Percentiles rank a stretch among this genome's conserved stretches.
phyloP scores from a whole-genome alignment of 1,284 basidiomycete genomes.

The Phlebopus sp. region DNA sequence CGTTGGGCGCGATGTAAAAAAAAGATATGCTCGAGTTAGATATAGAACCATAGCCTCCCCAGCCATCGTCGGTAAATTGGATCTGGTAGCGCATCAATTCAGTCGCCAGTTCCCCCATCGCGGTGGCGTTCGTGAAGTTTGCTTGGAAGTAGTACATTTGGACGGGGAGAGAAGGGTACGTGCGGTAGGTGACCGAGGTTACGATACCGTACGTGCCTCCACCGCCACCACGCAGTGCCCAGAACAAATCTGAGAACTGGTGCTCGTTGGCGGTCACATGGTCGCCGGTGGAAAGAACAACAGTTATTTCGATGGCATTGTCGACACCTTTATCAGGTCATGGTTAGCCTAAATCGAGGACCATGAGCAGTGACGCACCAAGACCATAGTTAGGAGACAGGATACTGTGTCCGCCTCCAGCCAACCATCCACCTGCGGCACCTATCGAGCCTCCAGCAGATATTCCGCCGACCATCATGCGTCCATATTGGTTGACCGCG shows the following conservation, averaged over 20 bases:
- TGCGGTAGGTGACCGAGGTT: constrained; percentile 13
- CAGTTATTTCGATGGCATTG: constrained; percentile 34
- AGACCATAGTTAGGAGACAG: constrained; percentile 42
- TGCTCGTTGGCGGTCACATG: constrained; percentile 18
- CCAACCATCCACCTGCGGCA: constrained; percentile 39
- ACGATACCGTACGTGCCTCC: constrained; percentile 32
- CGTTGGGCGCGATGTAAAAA: constrained; percentile 32
- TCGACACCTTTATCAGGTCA: constrained; percentile 37
- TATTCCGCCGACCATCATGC: constrained; percentile 39
- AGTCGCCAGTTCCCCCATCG: constrained; percentile 13
- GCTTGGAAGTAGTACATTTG: constrained; percentile 20
- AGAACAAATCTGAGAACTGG: constrained; percentile 33
- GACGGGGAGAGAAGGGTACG: constrained; percentile 33
- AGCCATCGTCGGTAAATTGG: constrained; percentile 13
- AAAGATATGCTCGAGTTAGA: constrained; percentile 13
- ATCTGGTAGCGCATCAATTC: constrained; percentile 30
- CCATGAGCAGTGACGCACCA: constrained; percentile 23
- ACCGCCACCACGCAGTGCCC: constrained; percentile 49
- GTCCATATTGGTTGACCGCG: constrained; percentile 31
- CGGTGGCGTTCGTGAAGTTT: constrained; percentile 23
- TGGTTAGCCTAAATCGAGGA: constrained; percentile 5
- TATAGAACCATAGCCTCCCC: constrained; percentile 19
- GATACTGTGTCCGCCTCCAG: constrained; percentile 46
- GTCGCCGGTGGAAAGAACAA: constrained; percentile 20
- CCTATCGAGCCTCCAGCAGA: constrained; percentile 38